These are phyloP conservation scores for Sphagnum tenellum DNA, from an alignment of 225 moss, liverwort and hornwort species.

Conservation along the genomic window DNA sequence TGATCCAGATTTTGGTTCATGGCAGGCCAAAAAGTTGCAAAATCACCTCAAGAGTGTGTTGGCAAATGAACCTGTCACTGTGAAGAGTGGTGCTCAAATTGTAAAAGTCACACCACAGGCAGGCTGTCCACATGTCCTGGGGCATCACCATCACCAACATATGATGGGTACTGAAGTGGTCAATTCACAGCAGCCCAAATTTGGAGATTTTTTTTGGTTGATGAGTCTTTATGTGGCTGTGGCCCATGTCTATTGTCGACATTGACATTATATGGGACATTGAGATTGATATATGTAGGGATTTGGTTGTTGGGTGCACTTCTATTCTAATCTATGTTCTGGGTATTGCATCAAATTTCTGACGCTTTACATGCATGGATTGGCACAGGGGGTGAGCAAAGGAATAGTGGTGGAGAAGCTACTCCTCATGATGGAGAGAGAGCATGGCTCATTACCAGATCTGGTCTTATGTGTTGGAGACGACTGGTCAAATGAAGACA, in stretches of 20 bases:
- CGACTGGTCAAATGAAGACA: slow-evolving; percentile 56
- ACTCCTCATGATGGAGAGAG: slow-evolving; percentile 23
- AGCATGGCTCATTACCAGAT: slow-evolving; percentile 24
- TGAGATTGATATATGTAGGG: no score
- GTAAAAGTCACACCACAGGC: slow-evolving; percentile 60
- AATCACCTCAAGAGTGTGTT: slow-evolving; percentile 53
- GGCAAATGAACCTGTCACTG: slow-evolving; percentile 46
- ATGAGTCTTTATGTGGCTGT: no score
- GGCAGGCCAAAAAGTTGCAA: slow-evolving; percentile 50
- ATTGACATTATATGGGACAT: no score
- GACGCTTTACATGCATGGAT: no score
- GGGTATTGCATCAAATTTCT: no score
- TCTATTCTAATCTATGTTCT: no score
- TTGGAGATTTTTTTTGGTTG: no score
- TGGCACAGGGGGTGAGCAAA: slow-evolving; percentile 41
- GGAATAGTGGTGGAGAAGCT: slow-evolving; percentile 43
- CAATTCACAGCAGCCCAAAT: no score
- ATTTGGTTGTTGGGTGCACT: no score
- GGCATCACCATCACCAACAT: no score
- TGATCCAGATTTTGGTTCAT: slow-evolving; percentile 52
- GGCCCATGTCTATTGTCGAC: no score
- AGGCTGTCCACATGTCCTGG: background rate
- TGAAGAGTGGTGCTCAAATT: slow-evolving; percentile 52
- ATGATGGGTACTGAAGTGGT: background rate
- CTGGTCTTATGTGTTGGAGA: slow-evolving; percentile 49